phyloP scores from a whole-genome alignment of 208 protist genomes.

The Acanthamoeba sp. region DNA sequence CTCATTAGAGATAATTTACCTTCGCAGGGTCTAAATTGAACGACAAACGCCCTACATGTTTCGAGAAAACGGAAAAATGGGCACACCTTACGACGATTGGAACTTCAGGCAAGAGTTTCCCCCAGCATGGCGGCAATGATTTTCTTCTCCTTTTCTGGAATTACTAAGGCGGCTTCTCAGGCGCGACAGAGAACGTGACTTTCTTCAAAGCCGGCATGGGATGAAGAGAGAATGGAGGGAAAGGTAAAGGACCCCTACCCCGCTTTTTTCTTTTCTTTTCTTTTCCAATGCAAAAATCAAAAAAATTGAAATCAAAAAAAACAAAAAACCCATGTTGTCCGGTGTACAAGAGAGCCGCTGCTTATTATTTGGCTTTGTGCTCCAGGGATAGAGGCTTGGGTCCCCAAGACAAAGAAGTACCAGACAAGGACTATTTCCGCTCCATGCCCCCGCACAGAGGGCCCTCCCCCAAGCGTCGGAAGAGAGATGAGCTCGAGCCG shows the following conservation, averaged over 20 bases:
- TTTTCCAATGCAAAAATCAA: background rate
- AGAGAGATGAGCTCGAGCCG: background rate
- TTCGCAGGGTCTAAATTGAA: background rate
- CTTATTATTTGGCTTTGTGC: no score
- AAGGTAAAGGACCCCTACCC: background rate
- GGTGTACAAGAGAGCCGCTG: no score
- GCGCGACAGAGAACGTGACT: constrained; percentile 61
- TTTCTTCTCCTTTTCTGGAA: no score
- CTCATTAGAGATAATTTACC: background rate
- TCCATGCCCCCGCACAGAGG: background rate
- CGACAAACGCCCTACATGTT: background rate
- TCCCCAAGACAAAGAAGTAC: background rate
- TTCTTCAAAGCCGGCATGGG: background rate
- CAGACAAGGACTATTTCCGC: constrained; percentile 35
- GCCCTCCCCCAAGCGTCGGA: constrained; percentile 27
- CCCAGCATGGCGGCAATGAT: background rate
- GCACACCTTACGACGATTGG: constrained; percentile 74
- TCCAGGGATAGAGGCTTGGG: background rate
- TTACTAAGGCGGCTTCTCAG: background rate
- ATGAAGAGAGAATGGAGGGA: constrained; percentile 73
- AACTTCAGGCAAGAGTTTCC: constrained; percentile 22
- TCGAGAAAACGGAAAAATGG: constrained; percentile 69
- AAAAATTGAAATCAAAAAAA: no score
- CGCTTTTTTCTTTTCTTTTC: background rate
- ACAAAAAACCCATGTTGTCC: no score